These are phyloP conservation scores for Leishmania guyanensis DNA, from an alignment of 208 protist genomes.

Conservation along the genomic window DNA sequence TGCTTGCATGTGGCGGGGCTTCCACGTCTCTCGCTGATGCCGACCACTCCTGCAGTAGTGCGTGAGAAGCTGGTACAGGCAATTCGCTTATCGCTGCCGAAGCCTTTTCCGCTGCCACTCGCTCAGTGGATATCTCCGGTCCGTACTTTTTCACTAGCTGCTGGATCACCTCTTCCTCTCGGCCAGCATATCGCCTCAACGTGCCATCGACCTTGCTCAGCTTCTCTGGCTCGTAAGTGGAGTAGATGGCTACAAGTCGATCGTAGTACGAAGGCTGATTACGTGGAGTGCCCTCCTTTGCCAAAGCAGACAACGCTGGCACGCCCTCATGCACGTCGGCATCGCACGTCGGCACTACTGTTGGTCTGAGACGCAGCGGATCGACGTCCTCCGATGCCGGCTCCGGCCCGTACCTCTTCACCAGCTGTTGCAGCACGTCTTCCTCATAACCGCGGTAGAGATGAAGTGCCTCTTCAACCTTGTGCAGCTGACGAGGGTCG, in stretches of 20 bases:
- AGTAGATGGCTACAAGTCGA: slow-evolving; percentile 70
- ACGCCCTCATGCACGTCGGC: background rate
- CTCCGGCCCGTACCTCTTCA: slow-evolving; percentile 48
- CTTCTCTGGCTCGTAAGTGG: slow-evolving; percentile 69
- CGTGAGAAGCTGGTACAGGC: background rate
- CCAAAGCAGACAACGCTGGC: background rate
- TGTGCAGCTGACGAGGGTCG: slow-evolving; percentile 36
- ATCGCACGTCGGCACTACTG: background rate
- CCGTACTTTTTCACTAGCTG: slow-evolving; percentile 80
- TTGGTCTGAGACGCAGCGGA: background rate
- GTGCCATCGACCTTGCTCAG: slow-evolving; percentile 61
- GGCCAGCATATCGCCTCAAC: slow-evolving; percentile 61
- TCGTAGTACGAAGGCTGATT: slow-evolving; percentile 40
- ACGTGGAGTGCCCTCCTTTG: background rate
- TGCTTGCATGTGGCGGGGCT: background rate
- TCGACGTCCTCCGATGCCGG: slow-evolving; percentile 11
- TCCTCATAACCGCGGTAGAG: slow-evolving; percentile 43
- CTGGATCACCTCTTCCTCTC: slow-evolving; percentile 69
- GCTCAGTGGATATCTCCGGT: slow-evolving; percentile 42
- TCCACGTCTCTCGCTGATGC: background rate
- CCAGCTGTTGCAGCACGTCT: slow-evolving; percentile 33
- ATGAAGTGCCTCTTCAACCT: slow-evolving; percentile 38
- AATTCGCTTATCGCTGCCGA: background rate
- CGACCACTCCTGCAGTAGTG: background rate
- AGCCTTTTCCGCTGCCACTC: background rate